Evolutionary conservation across 768 basidiomycete genomes (phyloP).

Genomic region (Phanerodontia chrysosporium): DNA sequence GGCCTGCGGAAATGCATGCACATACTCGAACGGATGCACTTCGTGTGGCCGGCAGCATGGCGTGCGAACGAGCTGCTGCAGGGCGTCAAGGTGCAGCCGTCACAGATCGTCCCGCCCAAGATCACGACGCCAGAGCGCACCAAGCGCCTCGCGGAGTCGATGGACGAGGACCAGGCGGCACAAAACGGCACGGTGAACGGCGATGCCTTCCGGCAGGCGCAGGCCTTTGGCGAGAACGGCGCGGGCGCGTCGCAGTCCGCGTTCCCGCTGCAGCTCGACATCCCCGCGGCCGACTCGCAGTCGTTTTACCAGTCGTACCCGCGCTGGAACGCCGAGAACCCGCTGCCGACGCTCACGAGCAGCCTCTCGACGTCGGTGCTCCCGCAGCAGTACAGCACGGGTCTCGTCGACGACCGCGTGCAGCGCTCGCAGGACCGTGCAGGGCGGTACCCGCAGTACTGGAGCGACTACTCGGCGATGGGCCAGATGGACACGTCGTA

Average conservation of each 20-base stretch:
- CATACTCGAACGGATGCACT: constrained; percentile 57
- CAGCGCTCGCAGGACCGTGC: constrained; percentile 18
- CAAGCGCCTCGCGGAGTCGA: constrained; percentile 57
- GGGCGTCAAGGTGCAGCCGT: constrained; percentile 45
- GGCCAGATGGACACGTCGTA: constrained; percentile 30
- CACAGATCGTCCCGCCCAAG: not conserved
- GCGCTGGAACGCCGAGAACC: constrained; percentile 36
- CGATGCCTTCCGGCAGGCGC: constrained; percentile 17
- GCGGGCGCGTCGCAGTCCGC: not conserved
- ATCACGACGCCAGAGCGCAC: constrained; percentile 26
- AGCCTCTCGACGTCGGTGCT: constrained; percentile 68
- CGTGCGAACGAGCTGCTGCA: constrained; percentile 70
- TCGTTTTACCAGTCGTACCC: constrained; percentile 36
- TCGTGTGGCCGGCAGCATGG: constrained; percentile 72
- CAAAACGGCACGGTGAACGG: constrained; percentile 4
- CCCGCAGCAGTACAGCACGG: constrained; percentile 73
- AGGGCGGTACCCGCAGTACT: constrained; percentile 31
- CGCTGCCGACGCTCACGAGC: constrained; percentile 33
- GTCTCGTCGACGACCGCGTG: constrained; percentile 50
- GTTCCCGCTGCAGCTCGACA: constrained; percentile 14
- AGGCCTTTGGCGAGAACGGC: constrained; percentile 8
- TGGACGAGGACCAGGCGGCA: constrained; percentile 17
- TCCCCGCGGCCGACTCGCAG: constrained; percentile 14
- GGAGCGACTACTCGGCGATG: constrained; percentile 32
- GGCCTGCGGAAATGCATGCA: constrained; percentile 68